phyloP scores from a whole-genome alignment of 2,329 filamentous ascomycete genomes.

The Alternaria rosae region DNA sequence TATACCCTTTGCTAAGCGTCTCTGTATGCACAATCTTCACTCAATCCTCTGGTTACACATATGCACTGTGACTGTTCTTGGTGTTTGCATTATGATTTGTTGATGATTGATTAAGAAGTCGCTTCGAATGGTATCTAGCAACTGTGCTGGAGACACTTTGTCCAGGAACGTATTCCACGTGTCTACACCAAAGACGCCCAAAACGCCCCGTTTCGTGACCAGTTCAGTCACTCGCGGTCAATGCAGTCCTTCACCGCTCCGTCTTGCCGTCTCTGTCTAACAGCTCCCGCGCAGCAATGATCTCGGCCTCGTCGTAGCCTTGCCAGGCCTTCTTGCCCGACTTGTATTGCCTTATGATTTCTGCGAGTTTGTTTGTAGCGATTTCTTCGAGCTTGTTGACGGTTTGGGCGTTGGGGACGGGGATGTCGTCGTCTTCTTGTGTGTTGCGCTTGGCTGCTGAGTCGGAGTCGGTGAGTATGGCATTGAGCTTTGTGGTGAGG shows the following conservation, averaged over 20 bases:
- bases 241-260: conserved; percentile 20
- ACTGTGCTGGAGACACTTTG: conserved; percentile 1
- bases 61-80: background rate
- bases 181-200: conserved; percentile 10
- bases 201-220: conserved; percentile 12
- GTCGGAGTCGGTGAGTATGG: conserved; percentile 41
- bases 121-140: conserved; percentile 6
- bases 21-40: background rate
- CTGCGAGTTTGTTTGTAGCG: conserved; percentile 76
- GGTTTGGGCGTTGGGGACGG: conserved; percentile 64
- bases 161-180: conserved; percentile 1
- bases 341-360: conserved; percentile 73
- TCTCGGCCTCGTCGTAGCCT: conserved; percentile 75
- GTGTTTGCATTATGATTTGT: conserved; percentile 1
- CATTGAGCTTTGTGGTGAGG: conserved; percentile 58
- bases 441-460: conserved; percentile 33
- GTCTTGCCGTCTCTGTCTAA: conserved; percentile 61
- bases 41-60: background rate
- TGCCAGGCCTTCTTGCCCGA: conserved; percentile 71
- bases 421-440: conserved; percentile 49
- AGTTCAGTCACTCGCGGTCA: background rate
- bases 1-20: background rate
- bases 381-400: conserved; percentile 73
- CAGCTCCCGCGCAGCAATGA: conserved; percentile 74
- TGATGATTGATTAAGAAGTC: conserved; percentile 1